These are phyloP conservation scores for Fallopia convolvulus DNA, from an alignment of 148 eudicot genomes.

Conservation along the genomic window DNA sequence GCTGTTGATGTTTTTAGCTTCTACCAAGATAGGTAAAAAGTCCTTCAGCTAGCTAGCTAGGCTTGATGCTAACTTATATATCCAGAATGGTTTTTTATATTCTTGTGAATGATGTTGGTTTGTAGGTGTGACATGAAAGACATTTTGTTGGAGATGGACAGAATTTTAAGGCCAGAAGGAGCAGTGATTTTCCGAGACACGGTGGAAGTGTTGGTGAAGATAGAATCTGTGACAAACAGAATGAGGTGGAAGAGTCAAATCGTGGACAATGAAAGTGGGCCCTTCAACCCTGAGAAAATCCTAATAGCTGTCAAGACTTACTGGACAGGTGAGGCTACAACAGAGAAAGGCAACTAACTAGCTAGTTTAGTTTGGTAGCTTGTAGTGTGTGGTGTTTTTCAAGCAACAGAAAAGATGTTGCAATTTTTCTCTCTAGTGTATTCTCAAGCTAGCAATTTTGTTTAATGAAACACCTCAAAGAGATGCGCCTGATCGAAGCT, in stretches of 20 bases:
- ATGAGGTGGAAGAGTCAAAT: constrained; percentile 71
- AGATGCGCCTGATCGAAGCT: not conserved
- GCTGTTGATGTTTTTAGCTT: constrained; percentile 66
- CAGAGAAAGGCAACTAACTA: not conserved
- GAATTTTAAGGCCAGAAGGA: constrained; percentile 81
- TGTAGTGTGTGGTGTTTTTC: not conserved
- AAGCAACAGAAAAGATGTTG: not conserved
- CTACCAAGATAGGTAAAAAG: constrained; percentile 63
- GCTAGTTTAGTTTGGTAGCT: not conserved
- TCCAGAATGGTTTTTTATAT: no score
- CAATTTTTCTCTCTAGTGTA: not conserved
- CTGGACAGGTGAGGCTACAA: constrained; percentile 56
- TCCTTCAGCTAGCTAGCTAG: not conserved
- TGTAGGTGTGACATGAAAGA: constrained; percentile 61
- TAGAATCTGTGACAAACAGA: constrained; percentile 40
- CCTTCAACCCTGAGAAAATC: constrained; percentile 67
- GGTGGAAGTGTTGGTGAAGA: constrained; percentile 58
- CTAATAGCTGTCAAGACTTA: constrained; percentile 65
- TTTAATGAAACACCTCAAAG: not conserved
- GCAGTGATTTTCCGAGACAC: constrained; percentile 65
- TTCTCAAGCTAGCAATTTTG: not conserved
- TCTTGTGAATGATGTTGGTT: no score
- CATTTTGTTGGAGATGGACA: constrained; percentile 78
- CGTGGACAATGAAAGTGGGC: constrained; percentile 78
- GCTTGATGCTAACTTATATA: no score